Percentiles rank a stretch among this genome's conserved stretches.
Conservation (phyloP, 1,139 yeast genomes). For the Meyerozyma guilliermondii region DNA sequence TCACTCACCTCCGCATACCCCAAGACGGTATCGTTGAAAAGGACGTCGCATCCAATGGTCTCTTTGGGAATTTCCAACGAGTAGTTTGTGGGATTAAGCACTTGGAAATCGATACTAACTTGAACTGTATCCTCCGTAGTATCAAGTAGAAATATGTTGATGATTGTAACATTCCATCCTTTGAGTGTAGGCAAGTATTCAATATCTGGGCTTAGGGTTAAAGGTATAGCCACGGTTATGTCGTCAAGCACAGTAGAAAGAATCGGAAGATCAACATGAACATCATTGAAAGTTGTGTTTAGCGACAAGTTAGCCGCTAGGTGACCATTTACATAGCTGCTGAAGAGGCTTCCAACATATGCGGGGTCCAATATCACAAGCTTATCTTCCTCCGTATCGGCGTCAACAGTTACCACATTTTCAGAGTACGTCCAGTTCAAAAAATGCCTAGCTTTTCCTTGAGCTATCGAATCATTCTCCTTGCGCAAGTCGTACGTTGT, state of each 20-base stretch:
- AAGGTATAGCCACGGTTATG: neutral
- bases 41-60: slow-evolving; percentile 3
- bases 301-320: neutral
- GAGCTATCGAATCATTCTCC: neutral
- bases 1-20: neutral
- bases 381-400: neutral
- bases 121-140: slow-evolving; percentile 2
- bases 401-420: neutral
- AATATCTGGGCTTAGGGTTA: slow-evolving; percentile 1
- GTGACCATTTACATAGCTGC: neutral
- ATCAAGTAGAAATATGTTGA: neutral
- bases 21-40: neutral
- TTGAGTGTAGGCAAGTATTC: neutral
- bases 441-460: neutral
- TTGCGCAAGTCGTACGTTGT: neutral
- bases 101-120: slow-evolving; percentile 1
- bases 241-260: neutral
- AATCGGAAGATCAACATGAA: slow-evolving; percentile 1
- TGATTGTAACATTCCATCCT: neutral
- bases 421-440: neutral
- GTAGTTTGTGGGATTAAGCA: neutral
- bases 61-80: slow-evolving; percentile 2
- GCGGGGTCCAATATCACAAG: neutral
- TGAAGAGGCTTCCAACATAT: neutral
- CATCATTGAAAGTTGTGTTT: neutral